Evolutionary conservation across 345 rosid species (phyloP).

Genomic region (Microcos paniculata): DNA sequence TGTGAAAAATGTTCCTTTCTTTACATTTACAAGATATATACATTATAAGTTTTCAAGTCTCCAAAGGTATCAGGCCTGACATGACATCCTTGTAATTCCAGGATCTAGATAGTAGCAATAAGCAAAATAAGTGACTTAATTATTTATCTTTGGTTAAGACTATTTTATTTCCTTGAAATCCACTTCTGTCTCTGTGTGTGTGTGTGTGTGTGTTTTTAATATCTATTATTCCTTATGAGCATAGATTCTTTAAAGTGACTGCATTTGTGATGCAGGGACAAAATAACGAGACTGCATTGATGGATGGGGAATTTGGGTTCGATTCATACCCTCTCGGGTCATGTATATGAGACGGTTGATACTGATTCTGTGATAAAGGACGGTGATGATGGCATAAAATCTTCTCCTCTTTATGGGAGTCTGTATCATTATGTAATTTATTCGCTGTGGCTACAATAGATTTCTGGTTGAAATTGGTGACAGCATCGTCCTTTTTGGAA

Average conservation of each 20-base stretch:
- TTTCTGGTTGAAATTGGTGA: conserved; percentile 25
- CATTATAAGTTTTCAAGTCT: not conserved
- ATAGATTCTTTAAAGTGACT: not conserved
- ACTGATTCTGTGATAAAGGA: conserved; percentile 14
- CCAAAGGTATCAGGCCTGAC: not conserved
- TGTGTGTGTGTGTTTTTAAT: not conserved
- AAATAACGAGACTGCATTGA: conserved; percentile 29
- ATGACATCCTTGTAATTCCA: not conserved
- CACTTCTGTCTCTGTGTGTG: no score
- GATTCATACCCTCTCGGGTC: conserved; percentile 54
- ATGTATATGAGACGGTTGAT: conserved; percentile 33
- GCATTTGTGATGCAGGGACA: conserved; percentile 46
- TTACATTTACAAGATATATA: not conserved
- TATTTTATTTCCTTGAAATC: not conserved
- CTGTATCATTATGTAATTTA: conserved; percentile 31
- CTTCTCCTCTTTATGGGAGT: conserved; percentile 19
- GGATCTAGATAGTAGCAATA: not conserved
- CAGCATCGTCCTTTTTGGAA: conserved; percentile 1
- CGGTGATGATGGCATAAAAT: conserved; percentile 7
- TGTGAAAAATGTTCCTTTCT: not conserved
- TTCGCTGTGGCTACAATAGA: conserved; percentile 14
- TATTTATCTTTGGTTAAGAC: not conserved
- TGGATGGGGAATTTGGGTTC: conserved; percentile 58
- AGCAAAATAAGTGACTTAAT: not conserved
- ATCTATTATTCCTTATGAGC: not conserved